phyloP scores from a whole-genome alignment of 2,329 filamentous ascomycete species.

The Knoxdaviesia capensis region DNA sequence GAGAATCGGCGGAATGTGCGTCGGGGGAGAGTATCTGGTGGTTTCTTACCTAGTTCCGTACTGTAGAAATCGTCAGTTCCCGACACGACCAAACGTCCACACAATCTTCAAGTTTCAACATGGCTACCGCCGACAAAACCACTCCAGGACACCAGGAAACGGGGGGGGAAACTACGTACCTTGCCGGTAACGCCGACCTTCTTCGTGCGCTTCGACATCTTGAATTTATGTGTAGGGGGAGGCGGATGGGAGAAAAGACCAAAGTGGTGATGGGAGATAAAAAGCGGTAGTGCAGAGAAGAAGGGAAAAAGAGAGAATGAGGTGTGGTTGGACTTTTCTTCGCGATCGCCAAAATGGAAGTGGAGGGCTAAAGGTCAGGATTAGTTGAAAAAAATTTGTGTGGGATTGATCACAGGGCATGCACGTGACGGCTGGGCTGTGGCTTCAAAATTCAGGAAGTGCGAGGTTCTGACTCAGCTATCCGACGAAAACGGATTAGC shows the following conservation, averaged over 20 bases:
- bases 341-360: no score
- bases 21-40: neutral
- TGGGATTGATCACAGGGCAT: no score
- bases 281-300: no score
- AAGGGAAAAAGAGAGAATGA: no score
- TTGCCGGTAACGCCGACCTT: constrained; percentile 85
- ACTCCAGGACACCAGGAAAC: neutral
- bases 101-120: neutral
- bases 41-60: constrained; percentile 76
- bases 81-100: no score
- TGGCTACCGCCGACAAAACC: neutral
- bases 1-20: constrained; percentile 1
- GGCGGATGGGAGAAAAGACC: constrained; percentile 9
- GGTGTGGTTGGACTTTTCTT: no score
- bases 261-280: constrained; percentile 1
- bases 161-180: constrained; percentile 13
- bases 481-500: no score
- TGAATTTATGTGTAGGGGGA: constrained; percentile 18
- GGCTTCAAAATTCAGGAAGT: no score
- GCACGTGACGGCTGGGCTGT: no score
- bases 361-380: no score
- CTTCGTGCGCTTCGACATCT: constrained; percentile 89
- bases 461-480: no score
- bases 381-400: no score
- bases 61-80: constrained; percentile 28